phyloP scores from a whole-genome alignment of 2,329 filamentous ascomycete genomes.

The Paecilomyces sp. region DNA sequence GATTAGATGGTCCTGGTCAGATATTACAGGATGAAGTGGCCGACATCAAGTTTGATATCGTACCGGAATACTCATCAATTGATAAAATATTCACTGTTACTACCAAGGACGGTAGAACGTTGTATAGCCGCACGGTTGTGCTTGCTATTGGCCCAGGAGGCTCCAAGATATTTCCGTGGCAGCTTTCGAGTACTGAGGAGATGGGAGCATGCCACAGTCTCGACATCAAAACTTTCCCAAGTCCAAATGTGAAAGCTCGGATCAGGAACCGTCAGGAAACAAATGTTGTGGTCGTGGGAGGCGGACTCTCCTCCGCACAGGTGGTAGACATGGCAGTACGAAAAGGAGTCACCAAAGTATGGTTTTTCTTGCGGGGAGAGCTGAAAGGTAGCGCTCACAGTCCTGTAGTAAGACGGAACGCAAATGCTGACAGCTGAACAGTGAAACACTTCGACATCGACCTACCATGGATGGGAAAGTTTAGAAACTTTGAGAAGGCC shows the following conservation, averaged over 20 bases:
- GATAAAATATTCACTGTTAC: conserved; percentile 59
- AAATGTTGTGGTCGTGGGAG: conserved; percentile 64
- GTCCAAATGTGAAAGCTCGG: conserved; percentile 44
- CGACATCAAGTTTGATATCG: conserved; percentile 54
- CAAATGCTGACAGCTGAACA: conserved; percentile 6
- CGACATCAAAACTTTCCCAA: conserved; percentile 54
- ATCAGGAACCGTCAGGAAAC: conserved; percentile 48
- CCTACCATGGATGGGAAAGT: conserved; percentile 75
- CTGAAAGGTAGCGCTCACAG: conserved; percentile 33
- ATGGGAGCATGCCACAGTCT: conserved; percentile 57
- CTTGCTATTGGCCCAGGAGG: conserved; percentile 65
- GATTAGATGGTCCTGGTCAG: conserved; percentile 44
- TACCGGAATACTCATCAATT: conserved; percentile 34
- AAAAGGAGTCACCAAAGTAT: conserved; percentile 60
- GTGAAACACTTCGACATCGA: conserved; percentile 74
- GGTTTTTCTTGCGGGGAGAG: conserved; percentile 58
- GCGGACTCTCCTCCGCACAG: conserved; percentile 70
- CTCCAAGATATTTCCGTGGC: conserved; percentile 43
- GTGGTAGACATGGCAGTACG: conserved; percentile 60
- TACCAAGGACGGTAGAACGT: conserved; percentile 45
- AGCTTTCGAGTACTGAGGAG: conserved; percentile 33
- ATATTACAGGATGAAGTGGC: conserved; percentile 55
- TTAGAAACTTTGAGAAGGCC: conserved; percentile 68
- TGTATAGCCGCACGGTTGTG: conserved; percentile 58
- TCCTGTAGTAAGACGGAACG: not conserved